Percentiles rank a stretch among this genome's conserved stretches.
Evolutionary conservation across 2,329 filamentous ascomycete species (phyloP).

Genomic region (Chrysoporthe austroafricana): DNA sequence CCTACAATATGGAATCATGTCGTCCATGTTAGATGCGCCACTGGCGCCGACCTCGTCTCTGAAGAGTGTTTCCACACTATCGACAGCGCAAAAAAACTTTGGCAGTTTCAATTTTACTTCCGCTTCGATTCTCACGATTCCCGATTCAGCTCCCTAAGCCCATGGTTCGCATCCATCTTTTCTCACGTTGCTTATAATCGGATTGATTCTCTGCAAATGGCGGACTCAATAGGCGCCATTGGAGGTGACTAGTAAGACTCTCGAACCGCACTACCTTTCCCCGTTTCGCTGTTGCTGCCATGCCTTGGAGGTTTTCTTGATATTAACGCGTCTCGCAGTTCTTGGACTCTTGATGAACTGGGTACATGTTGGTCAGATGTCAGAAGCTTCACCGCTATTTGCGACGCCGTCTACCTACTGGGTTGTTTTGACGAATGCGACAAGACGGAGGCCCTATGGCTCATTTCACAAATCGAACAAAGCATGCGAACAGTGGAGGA

Average conservation of each 20-base stretch:
- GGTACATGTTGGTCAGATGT: not conserved
- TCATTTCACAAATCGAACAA: not conserved
- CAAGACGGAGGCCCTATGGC: not conserved
- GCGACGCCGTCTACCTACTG: not conserved
- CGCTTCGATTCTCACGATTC: slow-evolving; percentile 2
- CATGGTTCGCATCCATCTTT: not conserved
- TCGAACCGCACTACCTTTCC: no score
- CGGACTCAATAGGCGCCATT: not conserved
- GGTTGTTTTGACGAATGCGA: slow-evolving; percentile 6
- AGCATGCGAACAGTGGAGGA: not conserved
- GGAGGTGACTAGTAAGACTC: not conserved
- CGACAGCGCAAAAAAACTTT: not conserved
- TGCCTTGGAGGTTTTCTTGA: not conserved
- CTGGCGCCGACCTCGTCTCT: not conserved
- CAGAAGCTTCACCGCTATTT: not conserved
- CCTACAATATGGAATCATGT: not conserved
- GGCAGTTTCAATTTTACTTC: slow-evolving; percentile 1
- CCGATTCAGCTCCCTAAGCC: not conserved
- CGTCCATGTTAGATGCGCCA: not conserved
- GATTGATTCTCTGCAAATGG: not conserved
- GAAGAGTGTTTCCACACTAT: not conserved
- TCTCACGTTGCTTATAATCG: not conserved
- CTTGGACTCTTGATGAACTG: slow-evolving; percentile 4
- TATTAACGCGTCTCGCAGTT: not conserved
- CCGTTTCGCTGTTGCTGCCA: not conserved